Conservation (phyloP, 2,329 filamentous ascomycete genomes). For the Pseudogymnoascus sp. region DNA sequence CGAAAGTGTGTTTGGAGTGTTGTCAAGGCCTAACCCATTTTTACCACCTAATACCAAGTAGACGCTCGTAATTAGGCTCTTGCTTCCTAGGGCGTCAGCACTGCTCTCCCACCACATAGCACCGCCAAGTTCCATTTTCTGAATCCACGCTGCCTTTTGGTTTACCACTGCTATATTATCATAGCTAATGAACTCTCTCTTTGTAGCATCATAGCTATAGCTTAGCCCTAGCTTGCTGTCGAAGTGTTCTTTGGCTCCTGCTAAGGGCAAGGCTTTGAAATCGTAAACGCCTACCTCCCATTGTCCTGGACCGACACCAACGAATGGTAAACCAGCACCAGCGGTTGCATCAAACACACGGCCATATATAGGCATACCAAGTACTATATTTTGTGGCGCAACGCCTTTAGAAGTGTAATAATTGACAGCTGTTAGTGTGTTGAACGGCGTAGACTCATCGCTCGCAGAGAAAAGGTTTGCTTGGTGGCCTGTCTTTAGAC, state of each 20-base stretch:
- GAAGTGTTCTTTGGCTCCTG: constrained; percentile 47
- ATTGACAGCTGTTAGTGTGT: constrained; percentile 53
- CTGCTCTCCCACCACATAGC: constrained; percentile 81
- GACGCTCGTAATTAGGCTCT: constrained; percentile 49
- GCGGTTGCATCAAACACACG: constrained; percentile 56
- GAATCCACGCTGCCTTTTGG: constrained; percentile 57
- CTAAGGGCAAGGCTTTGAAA: constrained; percentile 63
- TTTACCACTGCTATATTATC: constrained; percentile 53
- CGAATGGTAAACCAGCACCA: constrained; percentile 55
- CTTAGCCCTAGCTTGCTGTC: constrained; percentile 52
- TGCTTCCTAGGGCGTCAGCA: constrained; percentile 50
- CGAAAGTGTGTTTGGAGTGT: not conserved
- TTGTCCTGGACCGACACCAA: constrained; percentile 56
- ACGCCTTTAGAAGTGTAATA: constrained; percentile 58
- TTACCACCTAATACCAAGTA: not conserved
- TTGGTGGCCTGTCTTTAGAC: constrained; percentile 39
- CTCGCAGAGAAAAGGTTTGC: constrained; percentile 55
- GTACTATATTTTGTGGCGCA: constrained; percentile 54
- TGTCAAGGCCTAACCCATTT: not conserved
- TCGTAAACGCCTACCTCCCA: constrained; percentile 72
- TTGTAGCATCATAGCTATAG: constrained; percentile 57
- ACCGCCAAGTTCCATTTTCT: constrained; percentile 54
- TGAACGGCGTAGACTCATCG: constrained; percentile 59
- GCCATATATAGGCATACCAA: constrained; percentile 75
- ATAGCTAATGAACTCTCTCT: constrained; percentile 61